Base-by-base conservation (phyloP, 306 rosid species). In the Sicyos baderoa region DNA sequence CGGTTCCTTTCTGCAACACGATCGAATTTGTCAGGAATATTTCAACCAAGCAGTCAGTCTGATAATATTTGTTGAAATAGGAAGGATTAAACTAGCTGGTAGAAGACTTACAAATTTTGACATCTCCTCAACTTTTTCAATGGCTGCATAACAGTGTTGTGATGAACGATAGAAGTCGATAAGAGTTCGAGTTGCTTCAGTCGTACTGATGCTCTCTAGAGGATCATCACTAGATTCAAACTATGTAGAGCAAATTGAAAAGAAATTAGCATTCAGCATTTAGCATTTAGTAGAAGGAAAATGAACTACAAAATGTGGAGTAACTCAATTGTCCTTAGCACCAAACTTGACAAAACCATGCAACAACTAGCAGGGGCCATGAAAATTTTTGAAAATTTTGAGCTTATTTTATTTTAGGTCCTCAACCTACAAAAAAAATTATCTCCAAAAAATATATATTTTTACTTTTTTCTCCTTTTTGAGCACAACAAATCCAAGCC, bases 151-250 rank as follows among this genome's bases (percentile, higher is more conserved):
- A 35, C 83, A 79, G 74, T 81, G 78, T 57, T 90, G 97, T 25
- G 99, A 93, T 65, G 87, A 68, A 14, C 89, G 86, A 78, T 86
- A 93, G 78, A n/a, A 81, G 29, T 83, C 85, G 21, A 88, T 74
- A 0, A 93, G 95, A 51, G 86, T 83, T 76, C 96, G 80, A 40
- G 83, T 90, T 14, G 97, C 97, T 82, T 93, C 97, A 32, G 96
- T 71, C 0, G 95, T 93, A 2, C 89, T 81, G 53, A 88, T 84
- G 85, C 84, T 85, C 75, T 86, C 99, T 56, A 90, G 48, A 19
- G 96, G 99, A 80, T 94, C 99, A 71, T 90, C 96, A 77, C 89
- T 86, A 68, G 72, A 80, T 68, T 88, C 97, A 70, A 90, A 86
- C 99, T 94, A 79, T 76, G 13, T 19, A 52, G 0, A 70, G 2